Evolutionary conservation across 2,329 filamentous ascomycete species (phyloP).

Genomic region (Aspergillus quadricinctus): DNA sequence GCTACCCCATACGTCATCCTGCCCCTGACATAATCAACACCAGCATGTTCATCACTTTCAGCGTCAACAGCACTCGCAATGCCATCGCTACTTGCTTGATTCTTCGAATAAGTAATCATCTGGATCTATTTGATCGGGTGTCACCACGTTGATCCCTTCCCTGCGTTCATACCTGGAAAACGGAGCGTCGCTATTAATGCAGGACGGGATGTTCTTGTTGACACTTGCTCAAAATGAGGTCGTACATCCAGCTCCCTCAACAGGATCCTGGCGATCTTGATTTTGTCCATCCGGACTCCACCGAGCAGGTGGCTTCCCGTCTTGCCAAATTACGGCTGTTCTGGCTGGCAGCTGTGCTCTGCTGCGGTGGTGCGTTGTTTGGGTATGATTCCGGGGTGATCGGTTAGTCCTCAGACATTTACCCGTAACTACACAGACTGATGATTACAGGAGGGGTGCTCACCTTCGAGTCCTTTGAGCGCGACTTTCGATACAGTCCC

Average conservation of each 20-base stretch:
- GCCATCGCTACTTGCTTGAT: background rate
- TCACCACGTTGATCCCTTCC: background rate
- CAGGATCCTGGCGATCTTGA: background rate
- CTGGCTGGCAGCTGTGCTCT: conserved; percentile 50
- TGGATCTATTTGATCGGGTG: background rate
- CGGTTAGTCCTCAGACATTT: conserved; percentile 22
- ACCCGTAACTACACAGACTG: background rate
- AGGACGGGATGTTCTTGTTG: too few relatives aligned
- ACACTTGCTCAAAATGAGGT: conserved; percentile 5
- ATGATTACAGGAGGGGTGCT: conserved; percentile 40
- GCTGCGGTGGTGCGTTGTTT: conserved; percentile 47
- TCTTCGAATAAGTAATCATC: background rate
- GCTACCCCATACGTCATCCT: conserved; percentile 4
- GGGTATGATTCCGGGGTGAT: conserved; percentile 44
- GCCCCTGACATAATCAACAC: background rate
- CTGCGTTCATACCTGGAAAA: background rate
- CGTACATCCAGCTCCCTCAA: conserved; percentile 17
- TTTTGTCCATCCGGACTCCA: background rate
- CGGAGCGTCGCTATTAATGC: background rate
- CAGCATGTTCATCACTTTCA: background rate
- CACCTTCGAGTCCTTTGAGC: conserved; percentile 43
- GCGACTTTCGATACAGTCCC: conserved; percentile 40
- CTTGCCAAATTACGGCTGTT: conserved; percentile 46
- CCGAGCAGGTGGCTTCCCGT: background rate
- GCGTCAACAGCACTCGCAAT: background rate